A percentile compares a stretch with the other conserved stretches of the same genome.
phyloP scores from a whole-genome alignment of 2,329 filamentous ascomycete genomes.

The Pseudogymnoascus sp. region DNA sequence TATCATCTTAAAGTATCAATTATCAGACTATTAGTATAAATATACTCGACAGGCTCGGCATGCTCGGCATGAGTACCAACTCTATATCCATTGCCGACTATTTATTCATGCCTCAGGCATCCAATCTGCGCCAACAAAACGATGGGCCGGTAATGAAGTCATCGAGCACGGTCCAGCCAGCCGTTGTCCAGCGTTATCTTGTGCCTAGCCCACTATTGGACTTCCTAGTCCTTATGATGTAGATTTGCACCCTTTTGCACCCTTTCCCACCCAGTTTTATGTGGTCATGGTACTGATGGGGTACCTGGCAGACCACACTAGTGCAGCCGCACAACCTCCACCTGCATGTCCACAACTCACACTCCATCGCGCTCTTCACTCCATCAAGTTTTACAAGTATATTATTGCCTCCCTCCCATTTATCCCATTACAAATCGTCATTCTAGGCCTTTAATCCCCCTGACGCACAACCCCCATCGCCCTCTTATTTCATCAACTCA shows the following conservation, averaged over 20 bases:
- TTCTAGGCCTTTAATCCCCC: background rate
- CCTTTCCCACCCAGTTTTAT: background rate
- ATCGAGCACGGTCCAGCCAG: slow-evolving; percentile 8
- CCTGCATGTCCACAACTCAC: slow-evolving; percentile 9
- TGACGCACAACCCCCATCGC: background rate
- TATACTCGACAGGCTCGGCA: too few relatives aligned
- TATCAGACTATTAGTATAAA: background rate
- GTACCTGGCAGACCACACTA: slow-evolving; percentile 6
- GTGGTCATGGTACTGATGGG: background rate
- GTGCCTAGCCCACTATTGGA: background rate
- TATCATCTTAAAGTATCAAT: background rate
- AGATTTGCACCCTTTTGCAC: background rate
- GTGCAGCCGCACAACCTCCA: slow-evolving; percentile 8
- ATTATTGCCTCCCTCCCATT: slow-evolving; percentile 3
- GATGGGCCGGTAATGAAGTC: slow-evolving; percentile 4
- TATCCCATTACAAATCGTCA: slow-evolving; percentile 9
- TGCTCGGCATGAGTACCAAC: background rate
- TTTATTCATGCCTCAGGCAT: background rate
- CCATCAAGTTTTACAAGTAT: slow-evolving; percentile 8
- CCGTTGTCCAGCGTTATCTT: slow-evolving; percentile 2
- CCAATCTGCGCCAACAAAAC: background rate
- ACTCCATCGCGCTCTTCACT: slow-evolving; percentile 7
- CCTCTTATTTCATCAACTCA: background rate
- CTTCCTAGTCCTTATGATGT: background rate
- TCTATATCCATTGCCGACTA: background rate